Evolutionary conservation across 495 filamentous ascomycete genomes (phyloP).

Genomic region (Penicillium desertorum): DNA sequence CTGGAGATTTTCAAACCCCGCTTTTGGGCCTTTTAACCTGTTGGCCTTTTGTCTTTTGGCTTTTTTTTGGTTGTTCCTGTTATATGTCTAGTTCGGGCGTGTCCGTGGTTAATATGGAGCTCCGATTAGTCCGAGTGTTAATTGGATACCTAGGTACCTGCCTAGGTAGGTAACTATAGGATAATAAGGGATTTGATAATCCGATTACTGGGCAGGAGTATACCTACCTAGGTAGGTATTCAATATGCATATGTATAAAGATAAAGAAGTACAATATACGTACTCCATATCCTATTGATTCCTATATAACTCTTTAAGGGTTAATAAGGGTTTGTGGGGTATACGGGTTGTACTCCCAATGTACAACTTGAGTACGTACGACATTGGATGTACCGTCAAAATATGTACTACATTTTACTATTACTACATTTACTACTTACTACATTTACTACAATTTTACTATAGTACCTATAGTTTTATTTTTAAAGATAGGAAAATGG

Average conservation of each 20-base stretch:
- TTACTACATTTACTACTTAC: too few species aligned
- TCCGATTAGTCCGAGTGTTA: background rate
- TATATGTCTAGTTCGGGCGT: background rate
- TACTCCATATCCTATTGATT: background rate
- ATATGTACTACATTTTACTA: background rate
- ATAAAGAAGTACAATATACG: too few species aligned
- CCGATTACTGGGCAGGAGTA: background rate
- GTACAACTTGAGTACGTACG: background rate
- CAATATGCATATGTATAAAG: background rate
- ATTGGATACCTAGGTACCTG: background rate
- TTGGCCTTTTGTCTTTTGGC: background rate
- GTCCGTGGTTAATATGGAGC: background rate
- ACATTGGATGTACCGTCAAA: background rate
- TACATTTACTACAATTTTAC: background rate
- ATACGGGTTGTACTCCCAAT: background rate
- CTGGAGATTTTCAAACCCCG: constrained; percentile 8
- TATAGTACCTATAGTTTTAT: background rate
- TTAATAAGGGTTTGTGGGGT: background rate
- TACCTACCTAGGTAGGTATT: too few species aligned
- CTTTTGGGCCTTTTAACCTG: constrained; percentile 1
- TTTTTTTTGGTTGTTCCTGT: background rate
- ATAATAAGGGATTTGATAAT: background rate
- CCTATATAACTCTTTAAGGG: too few species aligned
- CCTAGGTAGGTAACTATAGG: too few species aligned
- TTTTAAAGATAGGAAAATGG: background rate